These are phyloP conservation scores for Pseudocercospora macadamiae DNA, from an alignment of 2,329 filamentous ascomycete species.

Conservation along the genomic window DNA sequence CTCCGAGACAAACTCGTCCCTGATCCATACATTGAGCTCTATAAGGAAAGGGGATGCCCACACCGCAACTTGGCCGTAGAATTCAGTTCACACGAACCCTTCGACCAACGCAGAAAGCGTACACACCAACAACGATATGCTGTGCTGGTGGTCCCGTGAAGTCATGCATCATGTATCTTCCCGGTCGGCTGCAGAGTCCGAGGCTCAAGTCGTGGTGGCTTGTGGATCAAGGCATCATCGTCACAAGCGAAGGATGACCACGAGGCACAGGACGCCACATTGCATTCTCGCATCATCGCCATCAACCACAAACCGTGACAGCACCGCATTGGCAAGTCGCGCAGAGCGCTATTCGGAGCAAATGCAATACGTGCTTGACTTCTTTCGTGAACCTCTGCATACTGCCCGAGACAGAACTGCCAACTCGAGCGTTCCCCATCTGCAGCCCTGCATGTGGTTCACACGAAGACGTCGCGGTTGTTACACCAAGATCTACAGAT, in stretches of 20 bases:
- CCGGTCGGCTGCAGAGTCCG: not conserved
- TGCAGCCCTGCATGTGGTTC: not conserved
- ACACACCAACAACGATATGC: not conserved
- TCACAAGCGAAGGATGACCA: not conserved
- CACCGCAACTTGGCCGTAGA: not conserved
- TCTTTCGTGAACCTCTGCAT: not conserved
- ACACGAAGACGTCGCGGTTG: not conserved
- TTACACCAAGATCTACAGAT: not conserved
- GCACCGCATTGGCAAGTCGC: too few relatives aligned
- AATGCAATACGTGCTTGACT: not conserved
- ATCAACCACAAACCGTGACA: too few relatives aligned
- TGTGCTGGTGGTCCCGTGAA: not conserved
- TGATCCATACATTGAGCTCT: too few relatives aligned
- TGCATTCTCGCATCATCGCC: not conserved
- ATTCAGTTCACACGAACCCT: not conserved
- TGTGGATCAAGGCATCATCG: not conserved
- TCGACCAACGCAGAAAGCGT: not conserved
- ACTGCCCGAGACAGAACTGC: not conserved
- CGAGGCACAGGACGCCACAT: not conserved
- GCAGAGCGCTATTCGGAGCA: not conserved
- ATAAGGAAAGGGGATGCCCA: too few relatives aligned
- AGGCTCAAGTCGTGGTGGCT: not conserved
- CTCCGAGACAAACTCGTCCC: too few relatives aligned
- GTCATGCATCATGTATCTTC: not conserved
- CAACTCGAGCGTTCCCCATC: not conserved